A percentile compares a stretch with the other conserved stretches of the same genome.
Conservation (phyloP, 23 red algal species). For the Agarophyton chilense region DNA sequence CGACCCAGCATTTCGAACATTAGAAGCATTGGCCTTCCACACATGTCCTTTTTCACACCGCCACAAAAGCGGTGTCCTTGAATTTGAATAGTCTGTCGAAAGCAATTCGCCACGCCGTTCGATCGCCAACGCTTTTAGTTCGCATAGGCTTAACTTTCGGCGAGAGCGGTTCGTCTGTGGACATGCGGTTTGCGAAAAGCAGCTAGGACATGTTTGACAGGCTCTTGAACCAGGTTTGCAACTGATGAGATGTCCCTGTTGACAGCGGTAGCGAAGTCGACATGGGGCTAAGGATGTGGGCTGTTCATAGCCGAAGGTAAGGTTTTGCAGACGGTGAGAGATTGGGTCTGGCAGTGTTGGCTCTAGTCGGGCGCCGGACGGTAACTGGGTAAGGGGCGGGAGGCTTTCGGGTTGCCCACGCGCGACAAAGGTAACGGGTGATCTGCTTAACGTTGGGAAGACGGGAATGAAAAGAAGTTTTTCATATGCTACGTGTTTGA, state of each 20-base stretch:
- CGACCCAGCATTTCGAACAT: conserved; percentile 51
- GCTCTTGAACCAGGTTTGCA: background rate
- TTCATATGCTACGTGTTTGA: too few relatives aligned
- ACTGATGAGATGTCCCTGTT: background rate
- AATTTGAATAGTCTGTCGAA: conserved; percentile 62
- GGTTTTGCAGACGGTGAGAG: background rate
- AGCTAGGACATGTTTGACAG: background rate
- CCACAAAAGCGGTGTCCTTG: conserved; percentile 74
- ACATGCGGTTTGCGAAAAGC: background rate
- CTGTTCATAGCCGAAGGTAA: background rate
- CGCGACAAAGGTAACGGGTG: background rate
- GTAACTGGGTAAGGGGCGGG: background rate
- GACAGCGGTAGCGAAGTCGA: conserved; percentile 2
- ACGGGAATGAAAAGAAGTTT: background rate
- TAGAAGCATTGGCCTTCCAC: conserved; percentile 72
- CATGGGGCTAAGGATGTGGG: background rate
- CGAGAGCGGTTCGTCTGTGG: background rate
- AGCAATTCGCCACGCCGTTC: conserved; percentile 58
- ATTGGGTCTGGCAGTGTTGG: background rate
- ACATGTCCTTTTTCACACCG: conserved; percentile 71
- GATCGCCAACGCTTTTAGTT: conserved; percentile 22
- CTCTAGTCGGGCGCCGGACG: conserved; percentile 12
- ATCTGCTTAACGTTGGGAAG: background rate
- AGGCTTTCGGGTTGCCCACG: background rate
- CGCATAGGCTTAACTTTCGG: conserved; percentile 26